A percentile compares a stretch with the other conserved stretches of the same genome.
phyloP scores from a whole-genome alignment of 257 asterid genomes.

The Solanum etuberosum region DNA sequence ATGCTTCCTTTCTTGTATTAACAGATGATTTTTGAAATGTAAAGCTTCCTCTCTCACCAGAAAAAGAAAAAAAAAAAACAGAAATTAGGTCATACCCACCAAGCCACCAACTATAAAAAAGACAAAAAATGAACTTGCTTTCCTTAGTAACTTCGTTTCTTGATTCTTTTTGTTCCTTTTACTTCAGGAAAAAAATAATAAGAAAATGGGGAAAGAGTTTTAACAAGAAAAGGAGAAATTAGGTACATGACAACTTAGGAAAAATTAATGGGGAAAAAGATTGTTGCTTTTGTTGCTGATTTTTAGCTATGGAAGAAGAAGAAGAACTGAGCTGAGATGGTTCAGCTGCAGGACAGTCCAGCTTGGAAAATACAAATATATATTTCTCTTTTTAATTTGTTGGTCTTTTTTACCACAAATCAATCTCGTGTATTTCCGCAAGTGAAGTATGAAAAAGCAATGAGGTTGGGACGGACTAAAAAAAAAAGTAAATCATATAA shows the following conservation, averaged over 20 bases:
- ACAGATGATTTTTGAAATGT: neutral
- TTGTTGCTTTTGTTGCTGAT: neutral
- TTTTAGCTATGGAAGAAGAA: neutral
- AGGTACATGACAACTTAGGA: neutral
- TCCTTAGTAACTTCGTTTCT: neutral
- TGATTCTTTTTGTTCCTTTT: neutral
- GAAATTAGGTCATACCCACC: neutral
- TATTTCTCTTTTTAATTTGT: neutral
- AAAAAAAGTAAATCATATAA: too few species aligned
- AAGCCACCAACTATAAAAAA: neutral
- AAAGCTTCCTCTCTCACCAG: neutral
- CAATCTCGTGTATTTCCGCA: rapidly evolving
- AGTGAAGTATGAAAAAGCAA: too few species aligned
- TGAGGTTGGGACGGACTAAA: too few species aligned
- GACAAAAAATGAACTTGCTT: neutral
- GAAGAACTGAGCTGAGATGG: neutral
- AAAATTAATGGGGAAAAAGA: neutral
- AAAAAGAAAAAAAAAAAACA: neutral
- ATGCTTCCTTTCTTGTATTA: neutral
- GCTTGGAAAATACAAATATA: neutral
- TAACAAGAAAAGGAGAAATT: neutral
- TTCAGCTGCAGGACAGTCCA: neutral
- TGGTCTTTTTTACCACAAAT: too few species aligned
- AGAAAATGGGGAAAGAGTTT: neutral
- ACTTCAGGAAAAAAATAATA: neutral